Conservation (phyloP, 108 stramenopile species). For the Licmophora abbreviata region DNA sequence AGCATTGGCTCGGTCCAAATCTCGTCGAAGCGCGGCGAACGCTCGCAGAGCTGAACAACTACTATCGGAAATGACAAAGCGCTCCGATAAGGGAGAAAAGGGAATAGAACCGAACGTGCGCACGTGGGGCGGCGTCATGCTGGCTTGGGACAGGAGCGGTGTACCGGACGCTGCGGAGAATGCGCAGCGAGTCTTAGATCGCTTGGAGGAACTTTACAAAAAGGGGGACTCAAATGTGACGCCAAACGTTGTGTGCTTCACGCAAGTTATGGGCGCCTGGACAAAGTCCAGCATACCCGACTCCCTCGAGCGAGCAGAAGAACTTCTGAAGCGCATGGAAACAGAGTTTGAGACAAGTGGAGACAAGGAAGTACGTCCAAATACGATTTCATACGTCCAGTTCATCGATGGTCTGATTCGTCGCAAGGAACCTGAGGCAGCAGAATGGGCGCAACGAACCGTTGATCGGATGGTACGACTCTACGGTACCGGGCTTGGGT, state of each 20-base stretch:
- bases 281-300: conserved; percentile 29
- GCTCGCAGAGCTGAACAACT: conserved; percentile 21
- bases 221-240: conserved; percentile 16
- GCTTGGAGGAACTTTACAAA: conserved; percentile 37
- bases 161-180: conserved; percentile 39
- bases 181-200: conserved; percentile 45
- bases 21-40: conserved; percentile 1
- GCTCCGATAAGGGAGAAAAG: conserved; percentile 21
- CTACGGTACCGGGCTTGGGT: conserved; percentile 40
- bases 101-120: conserved; percentile 21
- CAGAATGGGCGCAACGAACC: conserved; percentile 44
- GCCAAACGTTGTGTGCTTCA: conserved; percentile 34
- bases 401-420: conserved; percentile 34
- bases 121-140: conserved; percentile 49
- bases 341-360: conserved; percentile 16
- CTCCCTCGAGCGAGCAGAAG: conserved; percentile 41
- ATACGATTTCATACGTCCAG: conserved; percentile 33
- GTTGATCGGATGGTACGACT: conserved; percentile 67
- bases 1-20: conserved; percentile 33
- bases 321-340: conserved; percentile 39
- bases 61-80: conserved; percentile 26
- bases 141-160: conserved; percentile 49
- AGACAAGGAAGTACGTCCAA: conserved; percentile 27
- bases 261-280: conserved; percentile 45
- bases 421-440: conserved; percentile 22